Conservation (phyloP, 257 asterid genomes). For the Cynanchum wilfordii region DNA sequence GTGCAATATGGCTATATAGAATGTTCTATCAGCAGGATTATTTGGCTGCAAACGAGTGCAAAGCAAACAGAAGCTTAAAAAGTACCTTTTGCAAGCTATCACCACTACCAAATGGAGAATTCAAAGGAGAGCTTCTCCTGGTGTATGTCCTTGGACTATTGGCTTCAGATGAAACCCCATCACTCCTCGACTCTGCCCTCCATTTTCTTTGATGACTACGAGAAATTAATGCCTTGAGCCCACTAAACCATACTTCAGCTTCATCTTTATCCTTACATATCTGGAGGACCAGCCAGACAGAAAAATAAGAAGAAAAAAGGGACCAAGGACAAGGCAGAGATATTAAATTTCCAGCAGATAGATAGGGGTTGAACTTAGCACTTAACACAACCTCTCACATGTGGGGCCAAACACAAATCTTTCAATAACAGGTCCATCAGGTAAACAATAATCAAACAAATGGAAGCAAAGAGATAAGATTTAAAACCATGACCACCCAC, state of each 20-base stretch:
- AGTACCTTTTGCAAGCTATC: slow-evolving; percentile 76
- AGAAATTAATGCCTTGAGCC: slow-evolving; percentile 82
- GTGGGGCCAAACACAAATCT: too few relatives aligned
- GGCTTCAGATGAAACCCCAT: slow-evolving; percentile 85
- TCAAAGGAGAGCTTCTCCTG: slow-evolving; percentile 78
- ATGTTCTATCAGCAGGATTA: neutral
- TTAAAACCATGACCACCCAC: too few relatives aligned
- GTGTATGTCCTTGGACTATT: slow-evolving; percentile 84
- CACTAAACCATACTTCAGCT: slow-evolving; percentile 98
- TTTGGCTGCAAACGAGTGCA: slow-evolving; percentile 10
- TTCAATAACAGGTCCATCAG: too few relatives aligned
- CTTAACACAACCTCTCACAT: too few relatives aligned
- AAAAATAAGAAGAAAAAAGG: slow-evolving; percentile 15
- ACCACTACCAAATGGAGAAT: slow-evolving; percentile 79
- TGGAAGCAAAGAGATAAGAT: too few relatives aligned
- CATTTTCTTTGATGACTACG: slow-evolving; percentile 79
- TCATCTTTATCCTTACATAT: slow-evolving; percentile 97
- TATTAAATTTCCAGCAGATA: too few relatives aligned
- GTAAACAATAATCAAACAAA: too few relatives aligned
- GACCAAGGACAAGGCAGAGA: neutral
- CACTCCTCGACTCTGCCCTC: slow-evolving; percentile 86
- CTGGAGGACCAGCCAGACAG: slow-evolving; percentile 31
- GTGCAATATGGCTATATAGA: neutral
- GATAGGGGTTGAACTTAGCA: too few relatives aligned
- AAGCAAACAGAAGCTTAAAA: slow-evolving; percentile 12